Conservation (phyloP, 495 filamentous ascomycete genomes). For the Xylaria intraflava region DNA sequence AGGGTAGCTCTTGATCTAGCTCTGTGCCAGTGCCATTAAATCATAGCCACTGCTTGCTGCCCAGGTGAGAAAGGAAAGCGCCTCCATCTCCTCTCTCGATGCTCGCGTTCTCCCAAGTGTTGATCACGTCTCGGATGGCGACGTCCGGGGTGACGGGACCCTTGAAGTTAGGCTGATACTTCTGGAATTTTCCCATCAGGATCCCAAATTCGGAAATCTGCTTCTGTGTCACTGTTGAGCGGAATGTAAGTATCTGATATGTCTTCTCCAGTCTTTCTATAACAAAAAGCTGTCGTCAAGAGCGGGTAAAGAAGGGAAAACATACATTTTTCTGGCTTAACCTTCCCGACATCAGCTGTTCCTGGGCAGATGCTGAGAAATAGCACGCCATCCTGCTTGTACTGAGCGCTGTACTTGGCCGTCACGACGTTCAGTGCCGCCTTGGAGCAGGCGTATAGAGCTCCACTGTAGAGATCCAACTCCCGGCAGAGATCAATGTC, state of each 20-base stretch:
- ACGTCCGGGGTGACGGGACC: constrained; percentile 39
- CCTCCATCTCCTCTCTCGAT: constrained; percentile 46
- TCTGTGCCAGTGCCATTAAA: no score
- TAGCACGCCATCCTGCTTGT: constrained; percentile 42
- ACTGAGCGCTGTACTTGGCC: constrained; percentile 42
- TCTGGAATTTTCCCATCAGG: constrained; percentile 31
- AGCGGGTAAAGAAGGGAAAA: no score
- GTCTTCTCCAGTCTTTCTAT: no score
- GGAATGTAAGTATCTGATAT: background rate
- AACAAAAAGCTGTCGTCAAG: no score
- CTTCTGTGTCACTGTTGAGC: constrained; percentile 30
- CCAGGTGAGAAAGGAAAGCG: constrained; percentile 47
- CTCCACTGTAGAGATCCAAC: constrained; percentile 17
- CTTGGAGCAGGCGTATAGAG: constrained; percentile 35
- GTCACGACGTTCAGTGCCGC: constrained; percentile 38
- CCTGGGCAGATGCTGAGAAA: constrained; percentile 48
- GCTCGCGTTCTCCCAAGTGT: constrained; percentile 37
- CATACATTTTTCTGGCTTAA: constrained; percentile 23
- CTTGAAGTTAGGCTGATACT: constrained; percentile 45
- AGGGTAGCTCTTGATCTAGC: no score
- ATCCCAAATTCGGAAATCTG: constrained; percentile 23
- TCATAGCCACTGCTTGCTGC: constrained; percentile 45
- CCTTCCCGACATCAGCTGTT: constrained; percentile 30
- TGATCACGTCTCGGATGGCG: constrained; percentile 32
- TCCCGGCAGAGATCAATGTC: constrained; percentile 26